These are phyloP conservation scores for Dictyostelium citrinum DNA, from an alignment of 78 protist species.

Conservation along the genomic window DNA sequence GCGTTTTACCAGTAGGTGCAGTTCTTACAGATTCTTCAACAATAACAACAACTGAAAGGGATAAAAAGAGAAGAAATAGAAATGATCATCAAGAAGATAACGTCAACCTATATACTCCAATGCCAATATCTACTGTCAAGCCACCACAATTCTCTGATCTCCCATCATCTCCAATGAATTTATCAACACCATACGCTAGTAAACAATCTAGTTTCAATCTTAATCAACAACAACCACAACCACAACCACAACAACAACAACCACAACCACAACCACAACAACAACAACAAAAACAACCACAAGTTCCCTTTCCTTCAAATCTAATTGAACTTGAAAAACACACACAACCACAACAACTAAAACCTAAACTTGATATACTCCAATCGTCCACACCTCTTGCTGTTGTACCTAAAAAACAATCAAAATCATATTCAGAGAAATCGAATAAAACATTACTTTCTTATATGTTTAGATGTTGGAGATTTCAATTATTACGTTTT, in stretches of 20 bases:
- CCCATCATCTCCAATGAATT: neutral
- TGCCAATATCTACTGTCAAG: neutral
- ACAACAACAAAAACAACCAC: no score
- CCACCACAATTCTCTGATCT: neutral
- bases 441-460: neutral
- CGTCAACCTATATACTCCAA: neutral
- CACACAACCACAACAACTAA: neutral
- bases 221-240: neutral
- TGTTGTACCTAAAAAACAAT: neutral
- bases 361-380: no score
- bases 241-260: no score
- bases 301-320: neutral
- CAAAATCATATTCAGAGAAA: constrained; percentile 35
- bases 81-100: neutral
- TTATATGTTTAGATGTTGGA: constrained; percentile 54
- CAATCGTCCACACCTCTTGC: neutral
- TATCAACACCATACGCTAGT: neutral
- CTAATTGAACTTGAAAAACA: neutral
- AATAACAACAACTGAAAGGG: neutral
- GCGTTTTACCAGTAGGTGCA: neutral
- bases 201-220: neutral
- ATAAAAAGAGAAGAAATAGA: neutral
- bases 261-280: neutral
- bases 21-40: no score
- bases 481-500: neutral